phyloP scores from a whole-genome alignment of 2,329 filamentous ascomycete genomes.

The Fusarium cicatricum region DNA sequence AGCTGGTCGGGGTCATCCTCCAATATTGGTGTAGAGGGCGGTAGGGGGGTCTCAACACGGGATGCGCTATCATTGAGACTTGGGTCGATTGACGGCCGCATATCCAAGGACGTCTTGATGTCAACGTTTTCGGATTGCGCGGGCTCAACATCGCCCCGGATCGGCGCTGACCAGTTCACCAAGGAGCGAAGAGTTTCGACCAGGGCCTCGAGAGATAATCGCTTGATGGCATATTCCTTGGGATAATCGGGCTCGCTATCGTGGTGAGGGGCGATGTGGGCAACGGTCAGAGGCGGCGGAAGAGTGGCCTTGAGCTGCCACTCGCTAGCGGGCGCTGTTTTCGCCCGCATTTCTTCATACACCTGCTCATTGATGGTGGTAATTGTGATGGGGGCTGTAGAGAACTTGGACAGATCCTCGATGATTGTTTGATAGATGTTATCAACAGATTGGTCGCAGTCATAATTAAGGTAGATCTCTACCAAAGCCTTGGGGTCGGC shows the following conservation, averaged over 20 bases:
- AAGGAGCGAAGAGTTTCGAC: conserved; percentile 90
- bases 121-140: conserved; percentile 45
- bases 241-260: conserved; percentile 77
- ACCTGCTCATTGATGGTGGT: conserved; percentile 82
- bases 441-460: conserved; percentile 93
- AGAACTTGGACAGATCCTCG: conserved; percentile 89
- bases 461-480: conserved; percentile 97
- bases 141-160: conserved; percentile 63
- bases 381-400: conserved; percentile 79
- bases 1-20: conserved; percentile 94
- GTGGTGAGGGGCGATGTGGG: conserved; percentile 69
- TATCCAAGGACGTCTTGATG: conserved; percentile 50
- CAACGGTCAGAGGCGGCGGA: conserved; percentile 84
- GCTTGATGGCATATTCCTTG: conserved; percentile 90
- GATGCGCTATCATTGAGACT: conserved; percentile 67
- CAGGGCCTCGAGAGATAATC: conserved; percentile 85
- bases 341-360: conserved; percentile 81
- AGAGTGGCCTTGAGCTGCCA: conserved; percentile 89
- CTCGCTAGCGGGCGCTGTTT: conserved; percentile 68
- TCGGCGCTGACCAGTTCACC: conserved; percentile 84
- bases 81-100: conserved; percentile 74
- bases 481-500: conserved; percentile 88
- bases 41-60: conserved; percentile 65
- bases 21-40: conserved; percentile 71
- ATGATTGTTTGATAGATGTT: conserved; percentile 97